Evolutionary conservation across 768 basidiomycete genomes (phyloP).

Genomic region (Rhizopogon vesiculosus): DNA sequence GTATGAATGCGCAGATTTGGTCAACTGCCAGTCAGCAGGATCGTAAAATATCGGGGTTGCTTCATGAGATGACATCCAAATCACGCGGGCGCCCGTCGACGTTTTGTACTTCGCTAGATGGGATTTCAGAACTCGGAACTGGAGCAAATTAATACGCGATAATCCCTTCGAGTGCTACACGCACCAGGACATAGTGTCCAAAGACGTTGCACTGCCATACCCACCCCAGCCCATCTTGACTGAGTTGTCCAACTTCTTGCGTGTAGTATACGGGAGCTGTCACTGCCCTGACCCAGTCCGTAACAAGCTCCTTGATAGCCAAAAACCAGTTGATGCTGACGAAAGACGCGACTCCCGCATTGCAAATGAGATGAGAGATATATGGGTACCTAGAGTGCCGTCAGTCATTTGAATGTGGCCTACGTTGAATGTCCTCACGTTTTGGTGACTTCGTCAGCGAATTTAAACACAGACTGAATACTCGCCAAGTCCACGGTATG

Average conservation of each 20-base stretch:
- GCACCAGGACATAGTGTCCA: conserved; percentile 72
- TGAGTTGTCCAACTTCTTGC: conserved; percentile 56
- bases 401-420: background rate
- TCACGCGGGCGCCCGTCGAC: conserved; percentile 48
- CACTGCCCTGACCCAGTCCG: conserved; percentile 40
- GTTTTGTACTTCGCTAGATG: conserved; percentile 43
- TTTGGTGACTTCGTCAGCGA: conserved; percentile 47
- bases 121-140: conserved; percentile 63
- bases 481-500: conserved; percentile 61
- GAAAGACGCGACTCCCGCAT: conserved; percentile 71
- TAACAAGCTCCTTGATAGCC: conserved; percentile 43
- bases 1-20: conserved; percentile 58
- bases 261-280: conserved; percentile 52
- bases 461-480: conserved; percentile 56
- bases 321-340: conserved; percentile 44
- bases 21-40: conserved; percentile 67
- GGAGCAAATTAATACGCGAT: conserved; percentile 2
- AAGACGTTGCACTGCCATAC: conserved; percentile 86
- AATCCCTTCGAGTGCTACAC: conserved; percentile 20
- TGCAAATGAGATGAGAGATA: conserved; percentile 75
- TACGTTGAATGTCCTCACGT: conserved; percentile 38
- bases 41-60: conserved; percentile 51
- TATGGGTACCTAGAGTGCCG: conserved; percentile 59
- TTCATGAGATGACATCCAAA: conserved; percentile 80
- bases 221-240: conserved; percentile 69